Evolutionary conservation across 176 grass and related monocot genomes (phyloP), one percentile per base, ranked within the genome.

Genomic region (Poa pratensis): DNA sequence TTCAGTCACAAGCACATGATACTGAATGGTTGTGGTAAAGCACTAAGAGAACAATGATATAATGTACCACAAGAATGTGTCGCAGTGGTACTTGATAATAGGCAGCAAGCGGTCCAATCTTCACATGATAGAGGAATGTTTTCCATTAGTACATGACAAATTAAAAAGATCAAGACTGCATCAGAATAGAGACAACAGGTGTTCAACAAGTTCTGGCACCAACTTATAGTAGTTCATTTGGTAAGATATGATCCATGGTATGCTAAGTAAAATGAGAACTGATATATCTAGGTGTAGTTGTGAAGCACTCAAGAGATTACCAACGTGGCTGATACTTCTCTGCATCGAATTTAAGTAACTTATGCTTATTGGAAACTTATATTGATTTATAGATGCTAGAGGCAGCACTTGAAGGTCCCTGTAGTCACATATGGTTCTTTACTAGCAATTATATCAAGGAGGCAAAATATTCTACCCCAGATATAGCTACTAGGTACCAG

Each of bases 71-170:
- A 63, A 97, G 92, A 79, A 97, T 97, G 81, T 97, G 91, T 80
- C 93, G 79, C 65, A 98, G 61, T 1, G 96, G 96, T 76, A 98
- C 89, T 93, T 98, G 91, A 77, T 98, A 98, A 86, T 98, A 95
- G 51, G 93, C 91, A 76, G 96, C 91, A 90, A 98, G 91, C 1
- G 89, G 83, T 64, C 87, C 87, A 53, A 95, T 81, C 94, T 94
- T 83, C 81, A 91, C 22, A 84, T 54, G 15, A 64, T 11, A 84
- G 78, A 76, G 61, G 32, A 46, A 51, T 30, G 1, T 75, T 65
- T 76, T 85, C 54, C 13, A n/a, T 78, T 32, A 85, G 61, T 59
- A 79, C 63, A 79, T 20, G 22, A 26, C 8, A 51, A 68, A 78
- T 54, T 78, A 53, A 70, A 18, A 90, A 78, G 64, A 34, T 30